Base-by-base conservation (phyloP, 2,329 filamentous ascomycete genomes). In the Ophiocordyceps australis region DNA sequence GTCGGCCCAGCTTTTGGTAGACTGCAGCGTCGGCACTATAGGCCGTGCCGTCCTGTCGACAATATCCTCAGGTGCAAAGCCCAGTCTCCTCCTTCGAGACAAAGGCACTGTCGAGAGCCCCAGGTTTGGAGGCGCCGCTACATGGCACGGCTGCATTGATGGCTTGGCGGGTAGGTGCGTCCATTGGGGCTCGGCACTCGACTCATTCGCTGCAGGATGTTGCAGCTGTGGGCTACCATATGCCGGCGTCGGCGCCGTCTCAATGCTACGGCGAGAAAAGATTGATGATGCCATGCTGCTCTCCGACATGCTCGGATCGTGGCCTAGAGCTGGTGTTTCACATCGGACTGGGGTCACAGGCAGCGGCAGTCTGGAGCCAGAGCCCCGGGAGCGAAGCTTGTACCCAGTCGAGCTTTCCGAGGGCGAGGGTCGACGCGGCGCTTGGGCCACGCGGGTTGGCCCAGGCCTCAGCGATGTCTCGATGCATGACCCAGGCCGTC, bases 221-320 rank as follows among this genome's bases (percentile, higher is more conserved):
- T 38, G 38, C 5, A 46, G 22, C 4, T 35, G 38, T 2, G 49
- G 47, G 24, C 46, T 52, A 9, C 36, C 32, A 7, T 43, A 37
- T 2, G 38, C 27, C 1, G 47, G 42, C 8, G 49, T 54, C 1
- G 47, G 38, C 7, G 34, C 41, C 3, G 45, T 45, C 20, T 51
- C 38, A 28, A 50, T 25, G 25, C 51, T 53, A 14, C 42, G 36
- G 1, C 43, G 43, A 17, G 51, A 55, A 16, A 57, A 54, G 5
- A 52, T 36, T 3, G 54, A 58, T 7, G 52, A 56, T 0, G 46
- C 33, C 46, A 55, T 49, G 39, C 52, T 57, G 36, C 50, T 56
- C 28, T 57, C 54, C 9, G 53, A 52, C 27, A 51, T 42, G 24
- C 49, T 55, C 15, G 42, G 43, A 19, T 55, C 50, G 10, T 42